Evolutionary conservation across 176 grass and related monocot genomes (phyloP).

Genomic region (Guadua angustifolia): DNA sequence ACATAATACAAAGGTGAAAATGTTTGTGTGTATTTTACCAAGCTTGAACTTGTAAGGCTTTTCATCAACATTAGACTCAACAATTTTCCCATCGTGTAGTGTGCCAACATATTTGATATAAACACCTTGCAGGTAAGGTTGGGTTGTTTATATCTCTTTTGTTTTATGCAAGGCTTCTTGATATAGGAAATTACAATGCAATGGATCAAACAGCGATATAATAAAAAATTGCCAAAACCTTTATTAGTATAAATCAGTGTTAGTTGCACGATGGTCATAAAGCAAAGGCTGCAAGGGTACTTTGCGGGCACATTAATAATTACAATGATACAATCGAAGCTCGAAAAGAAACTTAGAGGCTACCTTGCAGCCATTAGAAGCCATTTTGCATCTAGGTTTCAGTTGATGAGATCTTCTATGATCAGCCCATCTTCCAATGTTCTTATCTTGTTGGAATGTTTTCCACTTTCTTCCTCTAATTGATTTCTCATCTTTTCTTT

Average conservation of each 20-base stretch:
- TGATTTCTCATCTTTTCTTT: slow-evolving; percentile 55
- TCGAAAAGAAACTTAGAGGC: not conserved
- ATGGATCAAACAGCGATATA: not conserved
- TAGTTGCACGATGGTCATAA: not conserved
- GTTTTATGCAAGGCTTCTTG: not conserved
- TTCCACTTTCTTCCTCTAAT: slow-evolving; percentile 39
- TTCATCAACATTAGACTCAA: too few relatives aligned
- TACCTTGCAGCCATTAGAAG: slow-evolving; percentile 84
- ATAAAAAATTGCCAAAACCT: not conserved
- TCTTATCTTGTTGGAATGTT: slow-evolving; percentile 49
- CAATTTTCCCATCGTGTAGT: slow-evolving; percentile 72
- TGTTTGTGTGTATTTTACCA: too few relatives aligned
- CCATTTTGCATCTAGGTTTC: too few relatives aligned
- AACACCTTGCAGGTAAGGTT: slow-evolving; percentile 56
- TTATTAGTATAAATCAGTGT: not conserved
- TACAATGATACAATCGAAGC: slow-evolving; percentile 29
- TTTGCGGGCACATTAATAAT: not conserved
- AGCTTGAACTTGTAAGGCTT: too few relatives aligned
- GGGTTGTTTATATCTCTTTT: not conserved
- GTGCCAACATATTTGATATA: slow-evolving; percentile 86
- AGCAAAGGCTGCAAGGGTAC: not conserved
- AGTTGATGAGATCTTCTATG: slow-evolving; percentile 79
- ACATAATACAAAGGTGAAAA: too few relatives aligned
- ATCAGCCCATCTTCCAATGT: slow-evolving; percentile 73
- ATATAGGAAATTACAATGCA: slow-evolving; percentile 11